Conservation (phyloP, 768 basidiomycete species). For the Hericium rajendrae region DNA sequence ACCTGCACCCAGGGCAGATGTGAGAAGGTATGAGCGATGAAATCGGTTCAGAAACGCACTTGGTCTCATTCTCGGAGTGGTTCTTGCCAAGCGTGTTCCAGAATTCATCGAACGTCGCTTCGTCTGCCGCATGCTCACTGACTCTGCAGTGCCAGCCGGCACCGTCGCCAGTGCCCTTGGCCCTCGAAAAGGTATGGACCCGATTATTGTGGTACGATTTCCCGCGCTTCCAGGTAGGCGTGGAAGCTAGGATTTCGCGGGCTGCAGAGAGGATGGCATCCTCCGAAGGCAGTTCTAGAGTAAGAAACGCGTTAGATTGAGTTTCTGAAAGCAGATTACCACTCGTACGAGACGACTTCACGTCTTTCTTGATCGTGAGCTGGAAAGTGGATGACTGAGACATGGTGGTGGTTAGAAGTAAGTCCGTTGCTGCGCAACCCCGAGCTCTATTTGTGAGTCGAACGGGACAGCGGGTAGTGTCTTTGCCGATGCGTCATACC, state of each 20-base stretch:
- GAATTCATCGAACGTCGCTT: slow-evolving; percentile 63
- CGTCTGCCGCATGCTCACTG: slow-evolving; percentile 54
- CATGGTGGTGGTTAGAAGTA: not conserved
- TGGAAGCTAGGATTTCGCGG: slow-evolving; percentile 45
- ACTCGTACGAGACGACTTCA: slow-evolving; percentile 33
- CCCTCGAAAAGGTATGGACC: slow-evolving; percentile 45
- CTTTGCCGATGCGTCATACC: not conserved
- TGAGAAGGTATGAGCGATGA: not conserved
- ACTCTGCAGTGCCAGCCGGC: slow-evolving; percentile 61
- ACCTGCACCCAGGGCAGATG: slow-evolving; percentile 30
- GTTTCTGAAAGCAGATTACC: not conserved
- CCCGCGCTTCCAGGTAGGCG: slow-evolving; percentile 54
- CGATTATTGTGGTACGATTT: slow-evolving; percentile 45
- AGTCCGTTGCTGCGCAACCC: not conserved
- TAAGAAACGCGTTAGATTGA: not conserved
- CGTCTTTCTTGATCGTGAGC: slow-evolving; percentile 27
- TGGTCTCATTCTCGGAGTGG: slow-evolving; percentile 60
- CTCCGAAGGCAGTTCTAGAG: slow-evolving; percentile 51
- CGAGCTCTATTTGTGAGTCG: not conserved
- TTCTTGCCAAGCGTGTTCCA: slow-evolving; percentile 60
- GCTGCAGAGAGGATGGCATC: slow-evolving; percentile 45
- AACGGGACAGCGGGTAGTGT: not conserved
- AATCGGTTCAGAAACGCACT: slow-evolving; percentile 31
- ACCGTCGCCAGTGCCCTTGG: slow-evolving; percentile 45
- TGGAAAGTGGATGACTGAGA: slow-evolving; percentile 18